Percentiles rank a stretch among this genome's conserved stretches.
phyloP scores from a whole-genome alignment of 2,329 filamentous ascomycete species.

The Periglandula ipomoeae region DNA sequence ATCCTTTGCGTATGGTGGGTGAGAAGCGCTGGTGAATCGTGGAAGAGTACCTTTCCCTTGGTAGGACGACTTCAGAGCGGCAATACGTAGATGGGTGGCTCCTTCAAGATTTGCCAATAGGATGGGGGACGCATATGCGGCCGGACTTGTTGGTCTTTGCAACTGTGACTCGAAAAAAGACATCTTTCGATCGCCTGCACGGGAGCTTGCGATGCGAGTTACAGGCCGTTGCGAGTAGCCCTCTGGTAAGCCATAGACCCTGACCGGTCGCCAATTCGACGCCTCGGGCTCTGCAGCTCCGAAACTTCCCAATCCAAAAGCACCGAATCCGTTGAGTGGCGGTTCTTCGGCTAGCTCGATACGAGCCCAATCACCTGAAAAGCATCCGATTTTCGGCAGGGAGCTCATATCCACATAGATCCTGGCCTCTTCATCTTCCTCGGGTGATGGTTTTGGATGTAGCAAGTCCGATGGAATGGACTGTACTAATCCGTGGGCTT shows the following conservation, averaged over 20 bases:
- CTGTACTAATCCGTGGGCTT: constrained; percentile 65
- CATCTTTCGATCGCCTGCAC: constrained; percentile 39
- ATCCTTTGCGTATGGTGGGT: constrained; percentile 56
- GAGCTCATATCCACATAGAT: constrained; percentile 86
- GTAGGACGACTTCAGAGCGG: constrained; percentile 50
- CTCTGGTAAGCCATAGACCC: constrained; percentile 83
- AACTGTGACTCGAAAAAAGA: constrained; percentile 64
- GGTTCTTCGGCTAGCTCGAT: constrained; percentile 71
- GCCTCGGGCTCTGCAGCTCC: constrained; percentile 44
- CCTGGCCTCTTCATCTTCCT: constrained; percentile 81
- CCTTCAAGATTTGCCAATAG: constrained; percentile 78
- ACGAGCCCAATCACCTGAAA: constrained; percentile 94
- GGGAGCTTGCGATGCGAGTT: constrained; percentile 49
- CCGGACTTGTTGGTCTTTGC: constrained; percentile 46
- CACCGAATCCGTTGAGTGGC: constrained; percentile 54
- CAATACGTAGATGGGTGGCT: constrained; percentile 69
- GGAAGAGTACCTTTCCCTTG: constrained; percentile 43
- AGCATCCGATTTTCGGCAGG: constrained; percentile 83
- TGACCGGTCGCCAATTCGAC: constrained; percentile 68
- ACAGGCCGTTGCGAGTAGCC: constrained; percentile 53
- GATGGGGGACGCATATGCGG: constrained; percentile 73
- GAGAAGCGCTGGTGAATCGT: constrained; percentile 45
- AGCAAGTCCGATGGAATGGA: constrained; percentile 68
- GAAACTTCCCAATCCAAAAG: constrained; percentile 60
- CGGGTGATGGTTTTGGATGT: constrained; percentile 66